phyloP scores from a whole-genome alignment of 1,284 basidiomycete genomes.

The Sporisorium exsertum region DNA sequence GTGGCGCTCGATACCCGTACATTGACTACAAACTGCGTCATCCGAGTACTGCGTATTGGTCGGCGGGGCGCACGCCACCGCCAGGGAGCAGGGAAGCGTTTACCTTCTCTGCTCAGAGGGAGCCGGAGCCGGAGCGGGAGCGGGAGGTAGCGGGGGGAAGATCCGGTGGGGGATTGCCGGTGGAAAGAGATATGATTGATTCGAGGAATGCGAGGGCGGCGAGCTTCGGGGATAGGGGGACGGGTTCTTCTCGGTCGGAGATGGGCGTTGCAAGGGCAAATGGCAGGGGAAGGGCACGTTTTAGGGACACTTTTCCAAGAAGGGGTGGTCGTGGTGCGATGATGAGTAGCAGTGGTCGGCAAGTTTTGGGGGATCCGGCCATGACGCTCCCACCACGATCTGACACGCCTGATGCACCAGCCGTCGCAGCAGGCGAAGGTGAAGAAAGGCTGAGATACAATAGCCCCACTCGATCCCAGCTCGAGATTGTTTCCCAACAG shows the following conservation, averaged over 20 bases:
- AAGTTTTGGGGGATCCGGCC: too few species aligned
- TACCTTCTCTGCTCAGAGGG: background rate
- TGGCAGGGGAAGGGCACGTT: too few species aligned
- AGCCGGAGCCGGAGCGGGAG: background rate
- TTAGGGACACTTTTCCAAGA: too few species aligned
- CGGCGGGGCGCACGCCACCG: too few species aligned
- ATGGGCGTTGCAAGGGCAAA: too few species aligned
- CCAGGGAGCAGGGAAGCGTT: background rate
- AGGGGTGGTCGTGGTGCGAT: too few species aligned
- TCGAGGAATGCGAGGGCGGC: background rate
- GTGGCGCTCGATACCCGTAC: background rate
- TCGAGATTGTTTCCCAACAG: background rate
- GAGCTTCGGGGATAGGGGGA: too few species aligned
- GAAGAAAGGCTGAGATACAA: background rate
- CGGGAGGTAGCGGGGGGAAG: background rate
- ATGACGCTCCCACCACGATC: too few species aligned
- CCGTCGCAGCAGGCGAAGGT: too few species aligned
- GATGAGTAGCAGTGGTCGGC: too few species aligned
- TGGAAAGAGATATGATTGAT: constrained; percentile 1
- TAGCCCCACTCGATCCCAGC: constrained; percentile 4
- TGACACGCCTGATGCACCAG: too few species aligned
- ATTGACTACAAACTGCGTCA: constrained; percentile 2
- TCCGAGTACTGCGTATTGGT: background rate
- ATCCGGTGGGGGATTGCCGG: background rate
- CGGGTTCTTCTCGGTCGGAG: too few species aligned